phyloP scores from a whole-genome alignment of 2,329 filamentous ascomycete genomes.

The Spiromastix sp. region DNA sequence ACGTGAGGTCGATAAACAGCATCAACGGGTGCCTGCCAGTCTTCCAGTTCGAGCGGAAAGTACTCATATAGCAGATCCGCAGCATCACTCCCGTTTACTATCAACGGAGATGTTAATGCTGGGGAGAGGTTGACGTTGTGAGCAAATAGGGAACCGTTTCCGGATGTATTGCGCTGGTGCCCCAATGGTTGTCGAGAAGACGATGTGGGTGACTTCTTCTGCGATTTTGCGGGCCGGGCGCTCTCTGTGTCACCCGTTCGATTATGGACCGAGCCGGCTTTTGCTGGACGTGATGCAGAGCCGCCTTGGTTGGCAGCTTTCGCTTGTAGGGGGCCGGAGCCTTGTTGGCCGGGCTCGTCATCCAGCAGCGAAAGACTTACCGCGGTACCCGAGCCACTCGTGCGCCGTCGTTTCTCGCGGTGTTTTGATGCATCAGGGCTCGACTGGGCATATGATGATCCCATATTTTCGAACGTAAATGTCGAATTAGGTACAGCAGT shows the following conservation, averaged over 20 bases:
- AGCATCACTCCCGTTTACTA: slow-evolving; percentile 48
- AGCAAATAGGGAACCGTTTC: slow-evolving; percentile 22
- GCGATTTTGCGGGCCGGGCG: not conserved
- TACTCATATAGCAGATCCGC: slow-evolving; percentile 88
- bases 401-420: slow-evolving; percentile 26
- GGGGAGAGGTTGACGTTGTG: slow-evolving; percentile 14
- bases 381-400: slow-evolving; percentile 32
- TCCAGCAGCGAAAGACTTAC: slow-evolving; percentile 48
- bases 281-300: slow-evolving; percentile 9
- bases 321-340: slow-evolving; percentile 28
- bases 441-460: slow-evolving; percentile 39
- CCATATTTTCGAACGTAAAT: slow-evolving; percentile 11
- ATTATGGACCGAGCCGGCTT: not conserved
- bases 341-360: no score
- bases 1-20: slow-evolving; percentile 86
- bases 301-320: slow-evolving; percentile 13
- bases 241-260: slow-evolving; percentile 2
- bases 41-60: slow-evolving; percentile 81
- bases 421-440: slow-evolving; percentile 42
- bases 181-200: slow-evolving; percentile 20
- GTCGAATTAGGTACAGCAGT: slow-evolving; percentile 13
- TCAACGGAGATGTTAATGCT: slow-evolving; percentile 45
- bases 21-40: slow-evolving; percentile 84
- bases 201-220: slow-evolving; percentile 23
- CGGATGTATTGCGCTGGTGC: slow-evolving; percentile 15